These are phyloP conservation scores for Claviceps africana DNA, from an alignment of 2,329 filamentous ascomycete species.

Conservation along the genomic window DNA sequence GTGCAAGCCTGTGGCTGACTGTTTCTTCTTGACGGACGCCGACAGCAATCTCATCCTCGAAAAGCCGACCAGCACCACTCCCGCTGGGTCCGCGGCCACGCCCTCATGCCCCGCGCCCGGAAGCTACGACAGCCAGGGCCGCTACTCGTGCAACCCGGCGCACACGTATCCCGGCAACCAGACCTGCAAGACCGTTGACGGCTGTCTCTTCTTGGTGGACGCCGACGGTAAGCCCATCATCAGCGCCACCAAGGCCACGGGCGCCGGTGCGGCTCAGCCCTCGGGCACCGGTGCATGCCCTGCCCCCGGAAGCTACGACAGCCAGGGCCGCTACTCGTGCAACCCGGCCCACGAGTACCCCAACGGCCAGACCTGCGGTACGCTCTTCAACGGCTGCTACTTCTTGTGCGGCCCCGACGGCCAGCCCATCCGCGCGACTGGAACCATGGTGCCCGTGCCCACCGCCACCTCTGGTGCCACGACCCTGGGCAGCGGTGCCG, in stretches of 20 bases:
- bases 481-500: not conserved
- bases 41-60: not conserved
- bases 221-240: slow-evolving; percentile 3
- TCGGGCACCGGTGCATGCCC: not conserved
- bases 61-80: not conserved
- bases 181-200: slow-evolving; percentile 7
- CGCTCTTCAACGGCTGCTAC: slow-evolving; percentile 9
- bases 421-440: not conserved
- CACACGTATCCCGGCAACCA: slow-evolving; percentile 10
- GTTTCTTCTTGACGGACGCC: slow-evolving; percentile 3
- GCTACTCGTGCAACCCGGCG: slow-evolving; percentile 12
- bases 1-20: slow-evolving; percentile 3
- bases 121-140: slow-evolving; percentile 6
- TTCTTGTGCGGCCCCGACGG: slow-evolving; percentile 4
- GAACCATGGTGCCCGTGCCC: not conserved
- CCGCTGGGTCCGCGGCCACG: not conserved
- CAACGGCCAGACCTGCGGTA: slow-evolving; percentile 8
- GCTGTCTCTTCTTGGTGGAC: slow-evolving; percentile 7
- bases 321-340: slow-evolving; percentile 10
- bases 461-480: not conserved
- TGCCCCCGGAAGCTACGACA: slow-evolving; percentile 3
- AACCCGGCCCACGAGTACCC: slow-evolving; percentile 12
- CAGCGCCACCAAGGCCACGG: not conserved
- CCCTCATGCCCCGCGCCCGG: slow-evolving; percentile 1
- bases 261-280: not conserved